These are phyloP conservation scores for Cicer yamashitae DNA, from an alignment of 306 rosid genomes.

Conservation along the genomic window DNA sequence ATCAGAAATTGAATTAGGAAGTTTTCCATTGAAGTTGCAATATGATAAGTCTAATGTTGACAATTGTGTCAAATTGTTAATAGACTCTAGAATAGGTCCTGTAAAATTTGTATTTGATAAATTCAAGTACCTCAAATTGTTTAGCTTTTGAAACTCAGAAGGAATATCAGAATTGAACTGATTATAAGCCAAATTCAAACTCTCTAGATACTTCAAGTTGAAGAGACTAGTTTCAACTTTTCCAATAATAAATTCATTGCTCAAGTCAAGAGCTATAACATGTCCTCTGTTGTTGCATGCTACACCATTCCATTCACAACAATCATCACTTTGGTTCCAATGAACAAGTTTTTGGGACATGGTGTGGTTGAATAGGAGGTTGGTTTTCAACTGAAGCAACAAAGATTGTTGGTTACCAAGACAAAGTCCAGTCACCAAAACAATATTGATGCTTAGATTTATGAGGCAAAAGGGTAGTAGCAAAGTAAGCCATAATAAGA, in stretches of 20 bases:
- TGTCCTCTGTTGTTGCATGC: conserved; percentile 41
- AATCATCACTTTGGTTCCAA: conserved; percentile 47
- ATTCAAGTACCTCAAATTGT: conserved; percentile 37
- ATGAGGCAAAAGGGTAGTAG: neutral
- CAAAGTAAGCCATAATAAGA: neutral
- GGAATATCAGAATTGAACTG: conserved; percentile 24
- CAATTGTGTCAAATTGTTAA: neutral
- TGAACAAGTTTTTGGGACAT: conserved; percentile 24
- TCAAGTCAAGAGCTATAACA: conserved; percentile 43
- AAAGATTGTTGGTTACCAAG: conserved; percentile 11
- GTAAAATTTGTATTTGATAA: conserved; percentile 26
- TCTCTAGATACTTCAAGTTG: conserved; percentile 37
- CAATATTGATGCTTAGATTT: neutral
- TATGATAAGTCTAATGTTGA: neutral
- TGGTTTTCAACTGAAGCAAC: conserved; percentile 28
- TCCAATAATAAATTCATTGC: conserved; percentile 32
- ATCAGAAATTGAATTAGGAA: neutral
- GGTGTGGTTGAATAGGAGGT: neutral
- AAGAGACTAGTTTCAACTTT: conserved; percentile 37
- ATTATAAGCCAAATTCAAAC: conserved; percentile 43
- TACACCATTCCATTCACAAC: conserved; percentile 61
- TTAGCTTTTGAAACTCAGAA: neutral
- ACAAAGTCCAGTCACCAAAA: conserved; percentile 8
- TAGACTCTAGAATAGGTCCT: neutral
- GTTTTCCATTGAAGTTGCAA: neutral